Base-by-base conservation (phyloP, 2,329 filamentous ascomycete species). In the Aspergillus unguis region DNA sequence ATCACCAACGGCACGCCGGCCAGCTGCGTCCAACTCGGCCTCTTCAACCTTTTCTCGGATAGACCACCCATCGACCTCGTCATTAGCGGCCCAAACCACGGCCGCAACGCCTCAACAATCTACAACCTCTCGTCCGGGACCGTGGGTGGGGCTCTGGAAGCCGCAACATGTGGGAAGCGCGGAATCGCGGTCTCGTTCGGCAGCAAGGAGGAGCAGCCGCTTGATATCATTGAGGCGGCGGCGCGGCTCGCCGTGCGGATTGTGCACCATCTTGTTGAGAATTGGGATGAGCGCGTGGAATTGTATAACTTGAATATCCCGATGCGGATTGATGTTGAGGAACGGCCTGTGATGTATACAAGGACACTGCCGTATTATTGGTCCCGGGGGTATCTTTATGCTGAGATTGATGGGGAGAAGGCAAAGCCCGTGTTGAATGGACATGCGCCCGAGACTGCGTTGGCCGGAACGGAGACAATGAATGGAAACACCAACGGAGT, bases 301-400 rank as follows among this genome's bases (percentile, higher is more conserved):
- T 72, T 96, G 23, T 96, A 95, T 71, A 87, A 84, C 55, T 83
- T 96, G 60, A 96, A 96, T 63, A 85, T 96, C 10, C 91, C 92
- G 5, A 79, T 96, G 48, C 78, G 92, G 3, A 82, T 85, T 57
- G 85, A 84, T 17, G 83, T 95, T 1, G 85, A 86, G 61, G 68
- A 70, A 4, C 76, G 80, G 49, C 88, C 87, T 66, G 84, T 91
- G 1, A 63, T 90, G 26, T 95, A 84, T 76, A 90, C 92, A 1
- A 77, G 82, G 50, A 86, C 95, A 75, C 70, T 96, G 65, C 90
- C 95, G 72, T 96, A 96, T 71, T 86, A 87, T 68, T 96, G 92
- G 92, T 78, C 77, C 17, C 76, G 80, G 10, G 88, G 86, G 1
- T 87, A 86, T 52, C 90, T 90, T 67, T 96, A 95, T 71, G 80